These are phyloP conservation scores for Rhizophora mangle DNA, from an alignment of 345 rosid species.

Conservation along the genomic window DNA sequence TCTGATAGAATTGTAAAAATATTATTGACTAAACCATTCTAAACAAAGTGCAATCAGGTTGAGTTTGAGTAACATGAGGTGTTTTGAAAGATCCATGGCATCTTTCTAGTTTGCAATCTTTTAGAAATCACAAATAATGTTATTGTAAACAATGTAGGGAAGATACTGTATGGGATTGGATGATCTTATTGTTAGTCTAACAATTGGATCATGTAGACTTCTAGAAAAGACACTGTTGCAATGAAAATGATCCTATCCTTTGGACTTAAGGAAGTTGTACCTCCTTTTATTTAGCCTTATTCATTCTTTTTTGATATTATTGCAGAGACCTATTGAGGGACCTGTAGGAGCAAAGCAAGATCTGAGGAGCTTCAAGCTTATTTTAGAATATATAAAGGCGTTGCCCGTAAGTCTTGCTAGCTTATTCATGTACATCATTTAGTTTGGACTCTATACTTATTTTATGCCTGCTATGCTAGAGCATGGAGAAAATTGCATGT, in stretches of 20 bases:
- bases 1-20: no score
- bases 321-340: conserved; percentile 75
- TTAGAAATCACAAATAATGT: no score
- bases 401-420: conserved; percentile 60
- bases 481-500: no score
- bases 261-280: neutral
- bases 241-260: neutral
- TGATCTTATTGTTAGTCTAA: neutral
- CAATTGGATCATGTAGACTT: neutral
- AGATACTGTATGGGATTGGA: no score
- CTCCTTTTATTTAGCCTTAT: neutral
- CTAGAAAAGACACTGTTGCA: neutral
- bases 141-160: no score
- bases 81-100: no score
- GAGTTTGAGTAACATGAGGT: no score
- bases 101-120: no score
- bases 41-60: no score
- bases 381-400: conserved; percentile 82
- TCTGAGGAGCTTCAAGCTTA: conserved; percentile 77
- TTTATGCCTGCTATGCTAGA: neutral
- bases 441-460: neutral
- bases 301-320: conserved; percentile 21
- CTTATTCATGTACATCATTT: neutral
- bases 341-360: conserved; percentile 61
- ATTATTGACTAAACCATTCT: no score